A percentile compares a stretch with the other conserved stretches of the same genome.
Evolutionary conservation across 306 rosid genomes (phyloP).

Genomic region (Crotalaria pallida): DNA sequence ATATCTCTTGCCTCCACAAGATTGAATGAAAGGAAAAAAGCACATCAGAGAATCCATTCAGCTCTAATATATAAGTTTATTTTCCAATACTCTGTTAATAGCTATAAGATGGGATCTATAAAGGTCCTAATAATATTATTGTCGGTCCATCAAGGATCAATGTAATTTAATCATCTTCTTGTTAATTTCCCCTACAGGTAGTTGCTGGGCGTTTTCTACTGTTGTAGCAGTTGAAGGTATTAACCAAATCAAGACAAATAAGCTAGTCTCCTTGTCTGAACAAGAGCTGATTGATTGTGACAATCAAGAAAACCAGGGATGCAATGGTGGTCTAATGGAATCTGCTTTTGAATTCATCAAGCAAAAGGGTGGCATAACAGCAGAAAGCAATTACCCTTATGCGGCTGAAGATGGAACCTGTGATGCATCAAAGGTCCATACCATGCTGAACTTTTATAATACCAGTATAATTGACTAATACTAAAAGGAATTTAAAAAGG

Average conservation of each 20-base stretch:
- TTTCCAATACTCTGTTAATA: background rate
- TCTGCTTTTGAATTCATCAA: conserved; percentile 47
- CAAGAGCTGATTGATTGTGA: conserved; percentile 54
- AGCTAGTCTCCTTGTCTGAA: conserved; percentile 41
- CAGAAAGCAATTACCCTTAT: conserved; percentile 47
- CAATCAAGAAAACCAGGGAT: conserved; percentile 35
- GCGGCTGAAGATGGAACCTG: conserved; percentile 33
- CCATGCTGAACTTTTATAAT: background rate
- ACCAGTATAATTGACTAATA: background rate
- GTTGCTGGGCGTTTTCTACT: conserved; percentile 60
- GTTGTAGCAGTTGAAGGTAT: conserved; percentile 55
- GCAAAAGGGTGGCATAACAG: conserved; percentile 42
- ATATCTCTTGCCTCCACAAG: too few relatives aligned
- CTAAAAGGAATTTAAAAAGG: background rate
- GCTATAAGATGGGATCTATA: background rate
- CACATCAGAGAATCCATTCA: too few relatives aligned
- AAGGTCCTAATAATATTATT: background rate
- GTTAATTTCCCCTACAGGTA: conserved; percentile 26
- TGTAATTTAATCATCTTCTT: background rate
- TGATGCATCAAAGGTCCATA: conserved; percentile 36
- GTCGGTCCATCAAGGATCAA: background rate
- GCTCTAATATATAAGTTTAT: background rate
- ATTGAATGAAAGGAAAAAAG: too few relatives aligned
- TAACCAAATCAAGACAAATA: conserved; percentile 43
- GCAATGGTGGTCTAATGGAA: conserved; percentile 55